Evolutionary conservation across 768 basidiomycete species (phyloP), one percentile per base, ranked within the genome.

Genomic region (Sarcodon sp.): DNA sequence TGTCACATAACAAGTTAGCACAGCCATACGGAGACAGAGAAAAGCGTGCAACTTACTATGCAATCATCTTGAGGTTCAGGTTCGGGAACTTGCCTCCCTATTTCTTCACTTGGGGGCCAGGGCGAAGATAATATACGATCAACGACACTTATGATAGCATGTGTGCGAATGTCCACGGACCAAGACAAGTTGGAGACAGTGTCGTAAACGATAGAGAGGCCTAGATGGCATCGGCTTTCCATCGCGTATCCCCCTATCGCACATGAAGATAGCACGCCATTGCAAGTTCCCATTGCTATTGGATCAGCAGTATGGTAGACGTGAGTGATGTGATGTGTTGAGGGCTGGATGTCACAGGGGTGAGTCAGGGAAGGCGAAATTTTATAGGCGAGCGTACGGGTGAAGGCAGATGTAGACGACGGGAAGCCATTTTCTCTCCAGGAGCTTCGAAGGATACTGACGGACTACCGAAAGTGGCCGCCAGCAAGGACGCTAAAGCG

Each of bases 281-380:
- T 91, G 57, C 89, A 92, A 0, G 72, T 72, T 1, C 87, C 87
- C 77, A 87, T 86, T 3, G 93, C 77, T 34, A 97, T 87, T 0
- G 93, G 93, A 69, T 98, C 94, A 16, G 84, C 93, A 1, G 86
- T 97, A 59, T 97, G 85, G 57, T 87, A 94, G 7, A 97, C 71
- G 57, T 97, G 90, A 0, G 84, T 91, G 37, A 94, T 70, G 53
- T 87, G 85, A 3, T 80, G 76, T 0, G 71, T 71, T 1, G 81
- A 79, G 0, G 82, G 84, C 83, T 86, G 55, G 18, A 21, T 44
- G 13, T 37, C 41, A 41, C 33, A 21, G 32, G 21, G 46, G 16
- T 47, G 31, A 11, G 9, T 33, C 21, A 4, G 11, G 37, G 18
- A 38, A 8, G 5, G n/a, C 16, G 36, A 36, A 15, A 33, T 31